These are phyloP conservation scores for Schizosaccharomyces lindneri DNA, from an alignment of 805 yeast species.

Conservation along the genomic window DNA sequence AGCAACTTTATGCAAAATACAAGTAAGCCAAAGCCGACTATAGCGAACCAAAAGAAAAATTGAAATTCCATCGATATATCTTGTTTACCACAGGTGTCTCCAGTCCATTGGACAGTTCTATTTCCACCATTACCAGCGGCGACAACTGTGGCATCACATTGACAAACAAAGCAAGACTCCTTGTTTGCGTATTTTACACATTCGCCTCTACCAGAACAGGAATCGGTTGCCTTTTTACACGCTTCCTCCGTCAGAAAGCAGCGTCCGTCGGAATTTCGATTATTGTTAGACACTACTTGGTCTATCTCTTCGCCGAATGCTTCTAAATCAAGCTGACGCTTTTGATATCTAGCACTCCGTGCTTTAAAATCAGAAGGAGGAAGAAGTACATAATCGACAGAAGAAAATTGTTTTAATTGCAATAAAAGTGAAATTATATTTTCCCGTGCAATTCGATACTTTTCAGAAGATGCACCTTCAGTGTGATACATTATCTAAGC, in stretches of 20 bases:
- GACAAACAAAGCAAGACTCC: background rate
- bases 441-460: background rate
- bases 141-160: background rate
- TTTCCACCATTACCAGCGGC: background rate
- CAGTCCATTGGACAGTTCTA: background rate
- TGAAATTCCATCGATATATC: background rate
- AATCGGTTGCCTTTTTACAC: constrained; percentile 1
- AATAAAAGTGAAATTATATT: background rate
- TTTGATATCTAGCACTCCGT: background rate
- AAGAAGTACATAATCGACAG: background rate
- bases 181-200: background rate
- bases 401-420: background rate
- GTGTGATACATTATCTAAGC: background rate
- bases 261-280: background rate
- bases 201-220: constrained; percentile 1
- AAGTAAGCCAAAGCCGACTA: background rate
- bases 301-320: background rate
- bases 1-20: background rate
- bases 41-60: constrained; percentile 1
- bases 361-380: background rate
- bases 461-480: background rate
- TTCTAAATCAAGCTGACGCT: background rate
- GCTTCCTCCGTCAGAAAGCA: background rate
- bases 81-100: background rate
- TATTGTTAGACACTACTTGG: background rate